These are phyloP conservation scores for Sungouiella blattae DNA, from an alignment of 805 yeast genomes.

Conservation along the genomic window DNA sequence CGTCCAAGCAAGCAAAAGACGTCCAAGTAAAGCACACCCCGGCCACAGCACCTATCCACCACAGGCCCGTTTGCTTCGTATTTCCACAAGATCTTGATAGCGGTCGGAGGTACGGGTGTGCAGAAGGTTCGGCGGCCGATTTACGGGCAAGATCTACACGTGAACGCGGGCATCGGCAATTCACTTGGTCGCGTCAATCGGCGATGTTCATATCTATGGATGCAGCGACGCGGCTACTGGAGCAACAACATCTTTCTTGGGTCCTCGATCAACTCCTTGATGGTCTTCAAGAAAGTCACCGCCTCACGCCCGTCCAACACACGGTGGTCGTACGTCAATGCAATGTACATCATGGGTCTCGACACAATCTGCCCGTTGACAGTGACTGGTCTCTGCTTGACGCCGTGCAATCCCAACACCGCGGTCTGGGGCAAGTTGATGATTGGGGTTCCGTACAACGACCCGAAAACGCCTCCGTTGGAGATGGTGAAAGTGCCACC, in stretches of 20 bases:
- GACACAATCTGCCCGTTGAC: constrained; percentile 93
- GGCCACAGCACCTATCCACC: no score
- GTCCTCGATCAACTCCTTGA: constrained; percentile 96
- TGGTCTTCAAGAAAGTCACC: constrained; percentile 91
- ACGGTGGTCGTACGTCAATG: constrained; percentile 97
- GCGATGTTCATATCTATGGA: no score
- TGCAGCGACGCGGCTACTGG: no score
- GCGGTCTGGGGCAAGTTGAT: constrained; percentile 98
- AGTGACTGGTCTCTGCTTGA: constrained; percentile 95
- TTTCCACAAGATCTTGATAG: no score
- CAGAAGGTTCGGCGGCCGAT: no score
- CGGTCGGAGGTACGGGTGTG: no score
- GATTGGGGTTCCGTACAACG: constrained; percentile 96
- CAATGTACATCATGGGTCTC: constrained; percentile 99
- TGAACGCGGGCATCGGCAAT: no score
- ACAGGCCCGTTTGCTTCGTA: no score
- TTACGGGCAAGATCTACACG: no score
- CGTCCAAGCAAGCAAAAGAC: no score
- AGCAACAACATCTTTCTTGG: constrained; percentile 91
- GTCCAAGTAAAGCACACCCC: no score
- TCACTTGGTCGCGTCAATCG: no score
- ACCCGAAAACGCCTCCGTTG: constrained; percentile 98
- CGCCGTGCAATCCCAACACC: constrained; percentile 95
- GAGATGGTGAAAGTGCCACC: constrained; percentile 99
- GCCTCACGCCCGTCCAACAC: constrained; percentile 98